Base-by-base conservation (phyloP, 208 protist species). In the Tritrichomonas foetus region DNA sequence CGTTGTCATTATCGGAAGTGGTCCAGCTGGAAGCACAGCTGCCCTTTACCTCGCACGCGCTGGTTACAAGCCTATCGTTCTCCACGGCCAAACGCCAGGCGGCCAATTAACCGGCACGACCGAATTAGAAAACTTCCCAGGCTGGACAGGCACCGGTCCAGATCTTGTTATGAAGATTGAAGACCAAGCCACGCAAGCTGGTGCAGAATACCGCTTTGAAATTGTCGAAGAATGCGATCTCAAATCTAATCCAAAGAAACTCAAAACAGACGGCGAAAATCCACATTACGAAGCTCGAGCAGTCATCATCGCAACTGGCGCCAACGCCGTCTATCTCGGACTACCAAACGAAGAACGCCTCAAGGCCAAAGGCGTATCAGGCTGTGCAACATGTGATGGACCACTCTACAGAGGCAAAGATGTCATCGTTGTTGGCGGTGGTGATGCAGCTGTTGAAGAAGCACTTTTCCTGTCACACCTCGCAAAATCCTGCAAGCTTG, bases 41-140 rank as follows among this genome's bases (percentile, higher is more conserved):
- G 97, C 95, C n/a, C 95, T 97, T 47, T 97, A 97, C 82, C 50
- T 94, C 50, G 96, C 95, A 25, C 94, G 96, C 22, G 96, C 96
- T 49, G 94, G 96, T 44, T 78, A 96, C 47, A 94, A 95, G 55
- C 94, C 95, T 20, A 11, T 96, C 57, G 64, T 95, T 1, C 66
- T 94, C n/a, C 82, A 94, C 27, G 96, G 96, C 36, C 13, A 72
- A 13, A 16, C 50, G 8, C 94, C 96, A 25, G 96, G 96, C 53
- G 96, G 96, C 50, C 96, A 97, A 95, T 94, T 97, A 47, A 97
- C 95, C 36, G 97, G 95, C 27, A 97, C 96, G n/a, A 97, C 96
- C 39, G 96, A 97, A 64, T 95, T 97, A 44, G 96, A 97, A 82
- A 97, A 97, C 93, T 97, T 96, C 94, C 96, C 96, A 61, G 96